phyloP scores from a whole-genome alignment of 805 yeast species.

The Ogataea ramenticola region DNA sequence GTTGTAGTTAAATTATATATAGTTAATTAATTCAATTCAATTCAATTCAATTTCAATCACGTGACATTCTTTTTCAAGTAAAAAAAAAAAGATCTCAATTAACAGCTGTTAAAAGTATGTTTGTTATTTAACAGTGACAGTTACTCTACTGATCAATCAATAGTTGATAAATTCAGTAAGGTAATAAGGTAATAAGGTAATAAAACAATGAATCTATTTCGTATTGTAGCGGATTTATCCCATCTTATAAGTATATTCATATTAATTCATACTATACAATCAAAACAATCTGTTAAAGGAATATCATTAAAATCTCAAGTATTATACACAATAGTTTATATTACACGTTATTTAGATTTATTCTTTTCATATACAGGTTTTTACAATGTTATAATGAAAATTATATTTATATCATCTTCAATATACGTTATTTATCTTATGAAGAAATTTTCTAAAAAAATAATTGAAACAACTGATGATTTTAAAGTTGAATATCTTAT shows the following conservation, averaged over 20 bases:
- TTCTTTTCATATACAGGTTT: slow-evolving; percentile 51
- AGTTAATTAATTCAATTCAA: no score
- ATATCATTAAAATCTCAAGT: slow-evolving; percentile 85
- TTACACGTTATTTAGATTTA: slow-evolving; percentile 66
- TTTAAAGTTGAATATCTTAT: slow-evolving; percentile 70
- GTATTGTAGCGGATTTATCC: slow-evolving; percentile 63
- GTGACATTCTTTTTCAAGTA: no score
- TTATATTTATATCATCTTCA: slow-evolving; percentile 73
- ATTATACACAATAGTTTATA: slow-evolving; percentile 65
- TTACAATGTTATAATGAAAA: slow-evolving; percentile 76
- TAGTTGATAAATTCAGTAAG: no score
- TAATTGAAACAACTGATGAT: slow-evolving; percentile 56
- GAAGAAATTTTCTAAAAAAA: slow-evolving; percentile 53
- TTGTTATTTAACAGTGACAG: no score
- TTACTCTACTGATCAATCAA: no score
- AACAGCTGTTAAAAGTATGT: no score
- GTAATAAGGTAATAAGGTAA: no score
- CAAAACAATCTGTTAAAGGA: slow-evolving; percentile 66
- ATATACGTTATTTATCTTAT: slow-evolving; percentile 68
- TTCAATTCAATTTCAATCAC: no score
- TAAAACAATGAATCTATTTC: slow-evolving; percentile 38
- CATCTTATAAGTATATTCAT: slow-evolving; percentile 77
- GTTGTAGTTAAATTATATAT: no score
- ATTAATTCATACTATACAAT: slow-evolving; percentile 61
- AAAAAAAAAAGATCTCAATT: no score